Conservation (phyloP, 176 grass and related monocot species). For the Oryza officinalis region DNA sequence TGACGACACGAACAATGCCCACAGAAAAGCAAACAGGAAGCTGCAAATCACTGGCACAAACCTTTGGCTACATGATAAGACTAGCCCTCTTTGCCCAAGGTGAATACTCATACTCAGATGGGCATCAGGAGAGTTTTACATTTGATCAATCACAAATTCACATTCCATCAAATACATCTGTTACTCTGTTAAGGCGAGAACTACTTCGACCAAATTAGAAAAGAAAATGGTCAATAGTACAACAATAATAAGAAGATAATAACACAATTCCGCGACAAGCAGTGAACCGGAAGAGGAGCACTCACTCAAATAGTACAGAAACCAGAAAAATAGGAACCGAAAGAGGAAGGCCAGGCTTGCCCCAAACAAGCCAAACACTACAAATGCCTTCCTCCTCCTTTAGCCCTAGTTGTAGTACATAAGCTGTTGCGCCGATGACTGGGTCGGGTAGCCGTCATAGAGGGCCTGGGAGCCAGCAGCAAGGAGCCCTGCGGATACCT, state of each 20-base stretch:
- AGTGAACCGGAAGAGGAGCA: conserved; percentile 29
- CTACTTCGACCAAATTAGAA: conserved; percentile 46
- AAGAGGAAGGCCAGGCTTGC: conserved; percentile 42
- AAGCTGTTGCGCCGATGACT: conserved; percentile 73
- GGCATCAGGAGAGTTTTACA: conserved; percentile 36
- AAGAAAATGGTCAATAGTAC: conserved; percentile 44
- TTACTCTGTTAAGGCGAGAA: conserved; percentile 42
- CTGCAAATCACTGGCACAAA: background rate
- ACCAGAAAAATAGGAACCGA: conserved; percentile 39
- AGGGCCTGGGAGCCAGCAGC: conserved; percentile 61
- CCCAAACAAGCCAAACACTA: conserved; percentile 49
- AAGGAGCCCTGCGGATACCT: conserved; percentile 68
- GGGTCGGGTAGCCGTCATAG: conserved; percentile 66
- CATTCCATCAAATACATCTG: conserved; percentile 47
- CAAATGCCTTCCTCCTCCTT: conserved; percentile 54
- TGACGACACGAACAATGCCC: background rate
- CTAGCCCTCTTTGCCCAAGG: background rate
- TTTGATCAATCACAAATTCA: conserved; percentile 59
- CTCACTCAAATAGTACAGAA: conserved; percentile 54
- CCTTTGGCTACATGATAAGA: background rate
- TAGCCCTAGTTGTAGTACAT: conserved; percentile 81
- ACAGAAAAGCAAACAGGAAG: background rate
- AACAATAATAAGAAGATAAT: conserved; percentile 29
- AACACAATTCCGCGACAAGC: conserved; percentile 42
- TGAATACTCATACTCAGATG: background rate